A percentile compares a stretch with the other conserved stretches of the same genome.
Evolutionary conservation across 495 filamentous ascomycete species (phyloP).

Genomic region (Chlorociboria aeruginascens): DNA sequence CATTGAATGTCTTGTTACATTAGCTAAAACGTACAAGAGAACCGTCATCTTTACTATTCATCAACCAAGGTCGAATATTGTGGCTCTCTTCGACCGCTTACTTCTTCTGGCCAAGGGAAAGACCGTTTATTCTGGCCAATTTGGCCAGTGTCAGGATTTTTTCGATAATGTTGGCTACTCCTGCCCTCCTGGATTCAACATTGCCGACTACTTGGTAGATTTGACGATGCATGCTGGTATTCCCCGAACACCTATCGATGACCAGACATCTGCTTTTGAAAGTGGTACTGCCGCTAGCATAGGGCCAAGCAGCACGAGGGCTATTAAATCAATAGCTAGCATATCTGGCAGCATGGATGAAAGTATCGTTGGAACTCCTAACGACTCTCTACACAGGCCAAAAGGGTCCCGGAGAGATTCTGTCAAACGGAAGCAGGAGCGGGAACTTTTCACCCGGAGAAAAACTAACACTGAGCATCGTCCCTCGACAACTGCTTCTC

Average conservation of each 20-base stretch:
- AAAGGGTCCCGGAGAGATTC: conserved; percentile 59
- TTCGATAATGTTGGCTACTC: conserved; percentile 84
- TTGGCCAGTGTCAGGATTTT: conserved; percentile 80
- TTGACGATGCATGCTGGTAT: conserved; percentile 88
- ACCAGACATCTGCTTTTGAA: conserved; percentile 31
- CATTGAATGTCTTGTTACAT: conserved; percentile 85
- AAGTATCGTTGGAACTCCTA: conserved; percentile 40
- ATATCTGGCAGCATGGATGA: conserved; percentile 50
- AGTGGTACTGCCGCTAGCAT: conserved; percentile 57
- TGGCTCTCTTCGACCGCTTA: conserved; percentile 91
- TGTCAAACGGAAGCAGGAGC: conserved; percentile 70
- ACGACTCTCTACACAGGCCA: conserved; percentile 48
- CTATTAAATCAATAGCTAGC: conserved; percentile 86
- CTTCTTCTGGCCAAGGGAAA: conserved; percentile 82
- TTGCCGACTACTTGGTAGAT: conserved; percentile 94
- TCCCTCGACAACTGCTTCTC: conserved; percentile 47
- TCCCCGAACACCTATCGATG: conserved; percentile 44
- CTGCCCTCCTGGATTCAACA: conserved; percentile 96
- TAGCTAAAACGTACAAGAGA: conserved; percentile 90
- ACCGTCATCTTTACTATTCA: conserved; percentile 98
- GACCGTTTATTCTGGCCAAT: conserved; percentile 86
- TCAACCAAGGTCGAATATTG: conserved; percentile 98
- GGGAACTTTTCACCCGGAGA: conserved; percentile 80
- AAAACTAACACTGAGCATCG: conserved; percentile 40
- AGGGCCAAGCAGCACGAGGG: conserved; percentile 75